These are phyloP conservation scores for Staphylotrichum tortipilum DNA, from an alignment of 495 filamentous ascomycete genomes.

Conservation along the genomic window DNA sequence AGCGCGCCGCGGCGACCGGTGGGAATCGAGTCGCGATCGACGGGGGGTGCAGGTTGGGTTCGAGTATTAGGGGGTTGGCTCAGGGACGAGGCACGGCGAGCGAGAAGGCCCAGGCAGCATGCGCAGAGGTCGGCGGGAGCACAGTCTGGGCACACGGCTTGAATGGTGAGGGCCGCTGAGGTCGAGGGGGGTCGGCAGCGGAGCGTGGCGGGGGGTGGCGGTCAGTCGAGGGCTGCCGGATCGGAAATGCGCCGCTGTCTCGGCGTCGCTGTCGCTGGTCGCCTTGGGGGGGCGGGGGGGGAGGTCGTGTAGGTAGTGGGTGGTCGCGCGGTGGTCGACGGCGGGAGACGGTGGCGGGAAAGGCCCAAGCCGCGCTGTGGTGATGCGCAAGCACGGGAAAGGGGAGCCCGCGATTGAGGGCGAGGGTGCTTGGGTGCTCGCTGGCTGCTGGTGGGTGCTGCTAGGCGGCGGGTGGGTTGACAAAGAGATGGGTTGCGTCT, in stretches of 20 bases:
- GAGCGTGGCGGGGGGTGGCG: neutral
- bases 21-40: neutral
- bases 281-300: no score
- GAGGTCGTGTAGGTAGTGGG: no score
- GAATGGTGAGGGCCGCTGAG: neutral
- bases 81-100: constrained; percentile 13
- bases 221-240: constrained; percentile 1
- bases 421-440: neutral
- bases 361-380: neutral
- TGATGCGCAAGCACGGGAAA: neutral
- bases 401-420: neutral
- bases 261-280: no score
- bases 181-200: neutral
- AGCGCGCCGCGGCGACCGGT: neutral
- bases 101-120: constrained; percentile 14
- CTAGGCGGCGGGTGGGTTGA: neutral
- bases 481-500: constrained; percentile 6
- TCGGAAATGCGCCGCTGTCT: neutral
- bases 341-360: neutral
- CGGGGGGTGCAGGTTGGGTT: neutral
- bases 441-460: no score
- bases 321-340: neutral
- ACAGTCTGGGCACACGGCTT: neutral
- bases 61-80: constrained; percentile 14
- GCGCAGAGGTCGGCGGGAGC: neutral